Base-by-base conservation (phyloP, 2,329 filamentous ascomycete species). In the Colletotrichum scovillei region DNA sequence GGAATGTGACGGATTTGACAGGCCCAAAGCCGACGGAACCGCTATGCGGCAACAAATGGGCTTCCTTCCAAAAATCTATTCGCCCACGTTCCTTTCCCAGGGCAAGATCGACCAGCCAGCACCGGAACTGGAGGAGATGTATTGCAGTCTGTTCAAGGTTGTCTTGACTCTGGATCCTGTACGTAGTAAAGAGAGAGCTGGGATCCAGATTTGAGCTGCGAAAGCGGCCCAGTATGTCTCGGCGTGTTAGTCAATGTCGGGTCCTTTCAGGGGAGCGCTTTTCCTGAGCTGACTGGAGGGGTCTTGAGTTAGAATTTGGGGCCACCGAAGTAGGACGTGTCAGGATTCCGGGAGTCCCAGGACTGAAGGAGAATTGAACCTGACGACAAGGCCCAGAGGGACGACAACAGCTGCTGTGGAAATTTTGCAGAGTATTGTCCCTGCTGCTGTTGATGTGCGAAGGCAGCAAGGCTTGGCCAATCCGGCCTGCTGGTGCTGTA, bases 1-100 rank as follows among this genome's bases (percentile, higher is more conserved):
- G 67, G 28, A 66, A 73, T 70, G 70, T 73, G 70, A 70, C 70
- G 55, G 55, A 24, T 65, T 73, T 70, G 60, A 70, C 67, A 65
- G 60, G 70, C 56, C 46, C 46, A 53, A 49, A 55, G 70, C 70
- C 70, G 60, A 70, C 55, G 56, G 67, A 73, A 70, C 70, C 67
- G 70, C 46, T 46, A 22, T 28, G 60, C 28, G 46, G 65, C 53
- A 46, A 72, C 28, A 64, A 64, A 60, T 59, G 55, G 55, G 55
- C 66, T 69, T 49, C 55, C 53, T 60, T 46, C 42, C 59, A 16
- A 65, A 65, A 46, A 56, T 52, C n/a, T 16, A 4, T 19, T 65
- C 35, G 12, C 30, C 42, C 26, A 49, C 59, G 66, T 69, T 69
- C 49, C 53, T 26, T 52, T 49, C 42, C 26, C 11, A 30, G 66